Base-by-base conservation (phyloP, 1,284 basidiomycete genomes). In the Cryptococcus floricola region DNA sequence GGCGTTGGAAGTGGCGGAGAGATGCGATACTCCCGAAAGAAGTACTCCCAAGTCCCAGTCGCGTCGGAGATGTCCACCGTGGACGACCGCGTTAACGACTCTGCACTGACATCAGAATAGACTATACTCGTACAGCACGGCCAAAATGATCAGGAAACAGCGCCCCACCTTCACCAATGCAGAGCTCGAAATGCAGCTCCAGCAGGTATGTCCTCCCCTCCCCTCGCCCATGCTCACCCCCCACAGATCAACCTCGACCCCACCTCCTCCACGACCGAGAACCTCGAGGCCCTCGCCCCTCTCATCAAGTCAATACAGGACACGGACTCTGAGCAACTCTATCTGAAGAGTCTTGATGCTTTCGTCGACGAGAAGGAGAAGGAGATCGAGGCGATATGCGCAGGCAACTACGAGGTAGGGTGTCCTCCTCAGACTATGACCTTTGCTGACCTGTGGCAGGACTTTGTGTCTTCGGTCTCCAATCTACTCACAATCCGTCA, bases 321-420 rank as follows among this genome's bases (percentile, higher is more conserved):
- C 65, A 90, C 87, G 61, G 82, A 88, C 48, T 91, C 94, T 68
- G 92, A 97, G 69, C 92, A 97, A 59, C 84, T 86, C 13, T 98
- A 94, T 75, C 83, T 98, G 38, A 84, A 88, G 46, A 90, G 88
- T 43, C 81, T 98, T 50, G 88, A 91, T 66, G 81, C 80, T 18
- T 89, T 98, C 67, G 89, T 98, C 50, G 85, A 89, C 67, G 85
- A 91, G 62, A 97, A 98, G 78, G 96, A 99, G 73, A 82, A 83
- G 56, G 94, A 98, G 77, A 98, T 99, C 70, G 91, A 98, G 79
- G 85, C 84, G 58, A 93, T 98, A 77, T 98, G 96, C 77, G 85
- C 87, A 57, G 87, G 89, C 65, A 98, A 98, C 75, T 97, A 98
- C 73, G 91, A 95, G 73, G 80, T 80, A 42, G 44, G 71, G 59